Conservation (phyloP, 2,329 filamentous ascomycete genomes). For the Tolypocladium pustulatum region DNA sequence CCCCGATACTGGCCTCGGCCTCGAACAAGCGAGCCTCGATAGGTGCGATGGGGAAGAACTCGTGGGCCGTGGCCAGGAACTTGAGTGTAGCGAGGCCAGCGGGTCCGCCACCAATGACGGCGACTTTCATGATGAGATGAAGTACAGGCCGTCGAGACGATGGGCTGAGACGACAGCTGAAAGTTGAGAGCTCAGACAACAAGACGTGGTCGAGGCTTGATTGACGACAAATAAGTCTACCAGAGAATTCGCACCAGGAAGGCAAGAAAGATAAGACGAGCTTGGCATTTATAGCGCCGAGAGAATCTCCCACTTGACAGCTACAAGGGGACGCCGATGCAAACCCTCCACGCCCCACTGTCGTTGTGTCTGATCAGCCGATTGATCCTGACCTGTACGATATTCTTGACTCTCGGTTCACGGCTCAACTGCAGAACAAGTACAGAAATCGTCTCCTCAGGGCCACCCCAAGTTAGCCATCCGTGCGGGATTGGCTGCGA, state of each 20-base stretch:
- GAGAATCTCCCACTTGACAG: not conserved
- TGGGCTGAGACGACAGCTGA: not conserved
- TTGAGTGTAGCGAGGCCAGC: slow-evolving; percentile 30
- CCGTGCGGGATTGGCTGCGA: not conserved
- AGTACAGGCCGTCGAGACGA: not conserved
- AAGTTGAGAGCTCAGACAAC: not conserved
- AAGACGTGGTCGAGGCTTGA: not conserved
- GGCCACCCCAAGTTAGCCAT: not conserved
- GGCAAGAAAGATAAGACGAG: not conserved
- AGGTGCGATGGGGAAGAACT: slow-evolving; percentile 23
- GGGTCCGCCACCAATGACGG: slow-evolving; percentile 32
- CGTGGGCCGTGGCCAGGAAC: slow-evolving; percentile 25
- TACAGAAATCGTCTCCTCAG: not conserved
- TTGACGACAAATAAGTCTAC: not conserved
- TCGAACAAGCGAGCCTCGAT: slow-evolving; percentile 35
- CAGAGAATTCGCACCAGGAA: too few relatives aligned
- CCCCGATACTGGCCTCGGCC: slow-evolving; percentile 29
- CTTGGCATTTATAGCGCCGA: not conserved
- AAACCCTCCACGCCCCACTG: not conserved
- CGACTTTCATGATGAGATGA: slow-evolving; percentile 21
- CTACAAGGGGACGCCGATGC: not conserved
- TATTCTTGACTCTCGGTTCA: not conserved
- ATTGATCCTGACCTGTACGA: not conserved
- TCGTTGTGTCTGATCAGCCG: not conserved
- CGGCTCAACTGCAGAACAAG: not conserved